Evolutionary conservation across 2,329 filamentous ascomycete species (phyloP).

Genomic region (Phaeosphaeriaceae sp.): DNA sequence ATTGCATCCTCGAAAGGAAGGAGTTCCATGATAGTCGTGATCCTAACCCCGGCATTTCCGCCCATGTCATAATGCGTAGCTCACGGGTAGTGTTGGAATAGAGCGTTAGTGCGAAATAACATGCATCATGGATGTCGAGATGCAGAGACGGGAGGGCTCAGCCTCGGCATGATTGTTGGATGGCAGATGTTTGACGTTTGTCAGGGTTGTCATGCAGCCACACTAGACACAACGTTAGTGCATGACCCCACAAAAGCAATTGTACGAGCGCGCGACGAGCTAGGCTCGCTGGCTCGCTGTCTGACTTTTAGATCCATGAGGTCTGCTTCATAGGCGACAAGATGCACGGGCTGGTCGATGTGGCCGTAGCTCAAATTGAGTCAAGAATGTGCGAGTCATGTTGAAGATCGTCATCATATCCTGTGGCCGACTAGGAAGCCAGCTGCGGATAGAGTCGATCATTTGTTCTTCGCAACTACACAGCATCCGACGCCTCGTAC

Average conservation of each 20-base stretch:
- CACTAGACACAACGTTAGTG: conserved; percentile 1
- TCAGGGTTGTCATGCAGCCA: conserved; percentile 5
- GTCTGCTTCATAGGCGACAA: background rate
- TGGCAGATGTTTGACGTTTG: background rate
- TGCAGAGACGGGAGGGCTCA: background rate
- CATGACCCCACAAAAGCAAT: conserved; percentile 7
- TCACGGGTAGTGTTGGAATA: too few relatives aligned
- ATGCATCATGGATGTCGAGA: too few relatives aligned
- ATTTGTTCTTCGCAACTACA: background rate
- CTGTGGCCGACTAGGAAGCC: background rate
- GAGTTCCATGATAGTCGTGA: background rate
- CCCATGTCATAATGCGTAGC: too few relatives aligned
- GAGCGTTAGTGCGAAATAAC: too few relatives aligned
- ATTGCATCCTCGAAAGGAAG: background rate
- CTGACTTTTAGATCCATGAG: background rate
- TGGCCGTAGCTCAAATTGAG: background rate
- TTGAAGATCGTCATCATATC: background rate
- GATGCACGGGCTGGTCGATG: background rate
- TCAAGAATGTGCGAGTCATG: background rate
- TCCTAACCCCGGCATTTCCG: too few relatives aligned
- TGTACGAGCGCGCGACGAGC: background rate
- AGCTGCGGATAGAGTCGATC: background rate
- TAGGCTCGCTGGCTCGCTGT: background rate
- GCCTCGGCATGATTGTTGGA: background rate
- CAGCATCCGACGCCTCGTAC: too few relatives aligned